These are phyloP conservation scores for Colletotrichum theobromicola DNA, from an alignment of 2,329 filamentous ascomycete species.

Conservation along the genomic window DNA sequence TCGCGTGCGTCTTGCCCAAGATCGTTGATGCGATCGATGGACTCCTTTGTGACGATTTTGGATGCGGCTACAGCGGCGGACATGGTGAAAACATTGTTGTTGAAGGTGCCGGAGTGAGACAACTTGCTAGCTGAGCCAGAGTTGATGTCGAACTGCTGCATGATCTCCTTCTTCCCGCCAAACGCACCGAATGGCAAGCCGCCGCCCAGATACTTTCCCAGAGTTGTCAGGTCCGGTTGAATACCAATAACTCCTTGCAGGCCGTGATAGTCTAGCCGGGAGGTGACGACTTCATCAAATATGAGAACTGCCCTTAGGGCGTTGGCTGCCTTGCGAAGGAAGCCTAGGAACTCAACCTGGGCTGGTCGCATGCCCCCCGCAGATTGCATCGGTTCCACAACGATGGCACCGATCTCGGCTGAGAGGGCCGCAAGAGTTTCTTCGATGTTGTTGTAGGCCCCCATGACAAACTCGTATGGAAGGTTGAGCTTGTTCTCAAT, in stretches of 20 bases:
- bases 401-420: conserved; percentile 61
- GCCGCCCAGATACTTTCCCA: conserved; percentile 71
- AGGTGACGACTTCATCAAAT: conserved; percentile 75
- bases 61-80: neutral
- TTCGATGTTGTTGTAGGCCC: conserved; percentile 59
- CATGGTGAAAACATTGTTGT: conserved; percentile 58
- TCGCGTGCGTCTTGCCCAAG: too few relatives aligned
- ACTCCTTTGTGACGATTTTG: neutral
- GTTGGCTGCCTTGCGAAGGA: conserved; percentile 42
- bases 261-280: conserved; percentile 57
- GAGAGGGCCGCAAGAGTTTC: conserved; percentile 42
- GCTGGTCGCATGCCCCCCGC: conserved; percentile 62
- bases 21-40: neutral
- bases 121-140: conserved; percentile 27
- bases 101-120: conserved; percentile 68
- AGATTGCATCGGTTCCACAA: conserved; percentile 71
- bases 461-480: conserved; percentile 61
- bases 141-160: conserved; percentile 59
- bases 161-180: conserved; percentile 62
- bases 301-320: conserved; percentile 61
- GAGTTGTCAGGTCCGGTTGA: conserved; percentile 63
- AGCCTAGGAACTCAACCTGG: conserved; percentile 45
- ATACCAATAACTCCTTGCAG: conserved; percentile 46
- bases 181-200: conserved; percentile 71
- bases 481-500: conserved; percentile 34